phyloP scores from a whole-genome alignment of 1,139 yeast genomes.

The Pichia sp. region DNA sequence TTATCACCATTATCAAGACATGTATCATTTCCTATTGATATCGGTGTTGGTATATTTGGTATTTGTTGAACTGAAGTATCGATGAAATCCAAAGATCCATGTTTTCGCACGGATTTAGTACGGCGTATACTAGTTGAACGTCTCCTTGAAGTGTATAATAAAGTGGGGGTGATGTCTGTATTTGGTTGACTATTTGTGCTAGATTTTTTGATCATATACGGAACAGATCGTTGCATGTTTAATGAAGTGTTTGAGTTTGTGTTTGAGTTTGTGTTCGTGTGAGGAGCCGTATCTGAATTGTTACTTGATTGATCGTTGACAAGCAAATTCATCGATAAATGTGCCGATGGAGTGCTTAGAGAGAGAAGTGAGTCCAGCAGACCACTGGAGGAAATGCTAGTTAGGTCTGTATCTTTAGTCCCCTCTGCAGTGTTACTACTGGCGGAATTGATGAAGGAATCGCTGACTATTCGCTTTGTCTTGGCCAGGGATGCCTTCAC shows the following conservation, averaged over 20 bases:
- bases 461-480: slow-evolving; percentile 17
- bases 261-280: not conserved
- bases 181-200: not conserved
- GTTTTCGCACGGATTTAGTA: slow-evolving; percentile 2
- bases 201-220: slow-evolving; percentile 2
- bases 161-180: slow-evolving; percentile 3
- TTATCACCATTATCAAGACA: no score
- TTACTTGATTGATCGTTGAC: not conserved
- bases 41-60: not conserved
- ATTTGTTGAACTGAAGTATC: slow-evolving; percentile 6
- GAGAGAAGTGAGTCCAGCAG: no score
- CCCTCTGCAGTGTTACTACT: no score
- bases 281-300: not conserved
- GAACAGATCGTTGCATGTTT: slow-evolving; percentile 9
- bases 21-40: not conserved
- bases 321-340: not conserved
- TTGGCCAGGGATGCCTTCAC: slow-evolving; percentile 15
- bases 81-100: slow-evolving; percentile 7
- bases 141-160: slow-evolving; percentile 7
- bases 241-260: not conserved
- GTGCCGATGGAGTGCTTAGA: no score
- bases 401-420: no score
- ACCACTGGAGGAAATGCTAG: no score
- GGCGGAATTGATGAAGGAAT: not conserved
- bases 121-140: slow-evolving; percentile 9